These are phyloP conservation scores for Leccinum griseonigrum DNA, from an alignment of 1,284 basidiomycete species.

Conservation along the genomic window DNA sequence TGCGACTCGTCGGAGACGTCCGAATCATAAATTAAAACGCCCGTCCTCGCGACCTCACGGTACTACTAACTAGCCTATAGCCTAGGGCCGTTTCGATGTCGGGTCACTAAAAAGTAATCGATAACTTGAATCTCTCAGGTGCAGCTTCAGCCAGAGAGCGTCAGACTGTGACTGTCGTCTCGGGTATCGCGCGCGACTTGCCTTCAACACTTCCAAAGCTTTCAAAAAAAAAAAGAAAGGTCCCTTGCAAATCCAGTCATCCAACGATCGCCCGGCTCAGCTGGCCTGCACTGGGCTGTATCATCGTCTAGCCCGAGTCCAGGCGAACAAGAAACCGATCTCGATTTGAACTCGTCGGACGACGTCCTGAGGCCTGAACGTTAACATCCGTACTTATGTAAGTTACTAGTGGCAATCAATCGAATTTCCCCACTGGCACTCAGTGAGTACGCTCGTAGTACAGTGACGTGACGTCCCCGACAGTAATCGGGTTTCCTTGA, in stretches of 20 bases:
- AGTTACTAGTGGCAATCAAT: conserved; percentile 1
- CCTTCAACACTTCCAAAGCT: background rate
- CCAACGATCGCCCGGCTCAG: background rate
- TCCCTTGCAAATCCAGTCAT: background rate
- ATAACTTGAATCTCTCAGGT: background rate
- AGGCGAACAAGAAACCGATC: background rate
- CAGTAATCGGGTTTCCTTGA: background rate
- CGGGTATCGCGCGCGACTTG: background rate
- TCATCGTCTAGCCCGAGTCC: background rate
- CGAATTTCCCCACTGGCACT: background rate
- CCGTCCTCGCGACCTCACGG: background rate
- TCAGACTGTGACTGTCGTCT: background rate
- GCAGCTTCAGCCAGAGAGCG: background rate
- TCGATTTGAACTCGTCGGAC: background rate
- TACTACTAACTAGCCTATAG: background rate
- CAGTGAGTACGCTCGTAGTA: background rate
- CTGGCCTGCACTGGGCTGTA: background rate
- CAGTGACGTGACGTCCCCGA: background rate
- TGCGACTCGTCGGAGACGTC: background rate
- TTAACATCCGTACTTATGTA: background rate
- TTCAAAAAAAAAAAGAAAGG: background rate
- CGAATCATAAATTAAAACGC: background rate
- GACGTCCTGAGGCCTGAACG: background rate
- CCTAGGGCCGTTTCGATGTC: background rate
- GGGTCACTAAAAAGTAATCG: background rate